phyloP scores from a whole-genome alignment of 148 eudicot genomes.

The Chenopodium quinoa region DNA sequence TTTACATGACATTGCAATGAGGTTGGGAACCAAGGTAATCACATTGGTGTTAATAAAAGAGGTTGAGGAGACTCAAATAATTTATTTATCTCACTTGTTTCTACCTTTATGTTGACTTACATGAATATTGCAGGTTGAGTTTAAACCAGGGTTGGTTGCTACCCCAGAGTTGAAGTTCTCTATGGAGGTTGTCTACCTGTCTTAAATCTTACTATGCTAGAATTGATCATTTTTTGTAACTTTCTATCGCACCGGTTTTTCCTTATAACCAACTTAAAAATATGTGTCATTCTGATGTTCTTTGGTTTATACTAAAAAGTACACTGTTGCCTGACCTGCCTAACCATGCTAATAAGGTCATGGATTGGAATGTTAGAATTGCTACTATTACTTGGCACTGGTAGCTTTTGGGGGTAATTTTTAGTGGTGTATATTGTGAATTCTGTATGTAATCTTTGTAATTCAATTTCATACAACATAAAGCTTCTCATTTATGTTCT shows the following conservation, averaged over 20 bases:
- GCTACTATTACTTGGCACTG: not conserved
- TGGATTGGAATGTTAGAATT: not conserved
- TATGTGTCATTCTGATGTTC: not conserved
- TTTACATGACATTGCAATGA: slow-evolving; percentile 79
- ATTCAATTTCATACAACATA: not conserved
- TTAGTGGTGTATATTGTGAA: not conserved
- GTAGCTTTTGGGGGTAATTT: not conserved
- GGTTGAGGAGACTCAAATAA: not conserved
- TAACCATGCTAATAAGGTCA: not conserved
- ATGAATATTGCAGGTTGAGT: slow-evolving; percentile 62
- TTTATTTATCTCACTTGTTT: not conserved
- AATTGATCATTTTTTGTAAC: not conserved
- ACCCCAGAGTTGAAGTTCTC: slow-evolving; percentile 59
- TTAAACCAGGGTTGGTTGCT: slow-evolving; percentile 52
- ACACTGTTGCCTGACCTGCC: not conserved
- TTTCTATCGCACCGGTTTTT: not conserved
- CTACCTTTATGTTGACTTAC: slow-evolving; percentile 12
- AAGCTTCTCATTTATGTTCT: not conserved
- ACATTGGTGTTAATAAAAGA: not conserved
- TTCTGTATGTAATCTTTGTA: not conserved
- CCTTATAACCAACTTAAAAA: not conserved
- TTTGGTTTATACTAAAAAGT: not conserved
- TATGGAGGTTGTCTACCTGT: slow-evolving; percentile 52
- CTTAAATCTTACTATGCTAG: not conserved
- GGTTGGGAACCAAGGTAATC: slow-evolving; percentile 83